Evolutionary conservation across 345 rosid species (phyloP).

Genomic region (Jatropha curcas): DNA sequence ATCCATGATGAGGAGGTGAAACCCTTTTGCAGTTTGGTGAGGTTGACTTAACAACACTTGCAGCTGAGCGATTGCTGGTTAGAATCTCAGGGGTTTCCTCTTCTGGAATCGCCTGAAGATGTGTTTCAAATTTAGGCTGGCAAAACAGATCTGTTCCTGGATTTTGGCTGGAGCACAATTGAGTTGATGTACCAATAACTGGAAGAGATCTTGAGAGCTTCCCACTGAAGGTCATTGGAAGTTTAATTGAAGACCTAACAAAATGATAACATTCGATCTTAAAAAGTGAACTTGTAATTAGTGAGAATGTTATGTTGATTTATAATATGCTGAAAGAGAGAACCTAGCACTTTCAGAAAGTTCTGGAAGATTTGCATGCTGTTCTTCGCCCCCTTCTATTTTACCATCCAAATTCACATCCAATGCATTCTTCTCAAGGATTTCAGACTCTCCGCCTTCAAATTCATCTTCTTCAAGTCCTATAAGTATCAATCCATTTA

Average conservation of each 20-base stretch:
- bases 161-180: constrained; percentile 20
- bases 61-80: constrained; percentile 16
- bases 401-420: constrained; percentile 10
- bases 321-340: not conserved
- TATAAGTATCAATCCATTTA: constrained; percentile 8
- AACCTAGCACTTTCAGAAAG: constrained; percentile 38
- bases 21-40: constrained; percentile 40
- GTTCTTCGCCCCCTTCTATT: constrained; percentile 22
- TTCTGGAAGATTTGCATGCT: constrained; percentile 27
- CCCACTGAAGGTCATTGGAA: constrained; percentile 14
- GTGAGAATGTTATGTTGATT: not conserved
- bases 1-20: constrained; percentile 36
- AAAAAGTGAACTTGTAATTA: not conserved
- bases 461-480: constrained; percentile 33
- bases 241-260: constrained; percentile 19
- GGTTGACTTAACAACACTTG: constrained; percentile 22
- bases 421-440: constrained; percentile 21
- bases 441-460: constrained; percentile 29
- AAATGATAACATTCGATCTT: not conserved
- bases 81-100: constrained; percentile 27
- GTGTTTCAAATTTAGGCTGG: constrained; percentile 25
- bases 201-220: constrained; percentile 22
- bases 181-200: constrained; percentile 15
- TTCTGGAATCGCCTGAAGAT: constrained; percentile 35
- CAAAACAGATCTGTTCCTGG: constrained; percentile 10